Percentiles rank a stretch among this genome's conserved stretches.
Conservation (phyloP, 257 asterid genomes). For the Nicotiana attenuata region DNA sequence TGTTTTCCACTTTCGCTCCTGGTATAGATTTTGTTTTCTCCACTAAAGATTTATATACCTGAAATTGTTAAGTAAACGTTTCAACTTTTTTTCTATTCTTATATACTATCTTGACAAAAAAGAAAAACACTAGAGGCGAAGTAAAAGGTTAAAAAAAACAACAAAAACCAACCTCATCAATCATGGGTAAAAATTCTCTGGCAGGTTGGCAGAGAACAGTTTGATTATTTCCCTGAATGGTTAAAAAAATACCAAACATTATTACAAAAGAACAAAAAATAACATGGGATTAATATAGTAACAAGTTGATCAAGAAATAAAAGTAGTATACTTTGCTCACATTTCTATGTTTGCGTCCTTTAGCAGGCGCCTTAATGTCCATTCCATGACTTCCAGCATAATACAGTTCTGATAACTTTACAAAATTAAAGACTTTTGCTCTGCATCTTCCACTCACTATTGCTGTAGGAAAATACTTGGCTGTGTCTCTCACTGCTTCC, state of each 20-base stretch:
- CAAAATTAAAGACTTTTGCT: constrained; percentile 69
- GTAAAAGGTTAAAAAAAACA: background rate
- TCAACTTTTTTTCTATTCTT: too few relatives aligned
- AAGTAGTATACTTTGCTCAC: constrained; percentile 30
- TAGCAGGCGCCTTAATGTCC: constrained; percentile 88
- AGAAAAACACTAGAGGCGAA: background rate
- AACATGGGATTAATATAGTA: background rate
- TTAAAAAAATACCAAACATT: constrained; percentile 4
- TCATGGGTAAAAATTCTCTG: constrained; percentile 69
- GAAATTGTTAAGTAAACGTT: background rate
- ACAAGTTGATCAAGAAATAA: background rate
- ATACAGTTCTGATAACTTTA: constrained; percentile 65
- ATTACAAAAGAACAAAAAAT: background rate
- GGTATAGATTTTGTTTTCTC: constrained; percentile 56
- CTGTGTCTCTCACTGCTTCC: constrained; percentile 54
- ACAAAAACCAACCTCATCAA: constrained; percentile 54
- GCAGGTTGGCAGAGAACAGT: constrained; percentile 93
- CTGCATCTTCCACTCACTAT: constrained; percentile 80
- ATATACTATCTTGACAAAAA: background rate
- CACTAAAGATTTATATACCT: constrained; percentile 51
- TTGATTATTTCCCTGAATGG: constrained; percentile 54
- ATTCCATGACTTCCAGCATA: constrained; percentile 98
- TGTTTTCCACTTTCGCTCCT: constrained; percentile 78
- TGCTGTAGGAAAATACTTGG: constrained; percentile 79
- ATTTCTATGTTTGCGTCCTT: constrained; percentile 39